Conservation (phyloP, 257 asterid species). For the Agastache rugosa region DNA sequence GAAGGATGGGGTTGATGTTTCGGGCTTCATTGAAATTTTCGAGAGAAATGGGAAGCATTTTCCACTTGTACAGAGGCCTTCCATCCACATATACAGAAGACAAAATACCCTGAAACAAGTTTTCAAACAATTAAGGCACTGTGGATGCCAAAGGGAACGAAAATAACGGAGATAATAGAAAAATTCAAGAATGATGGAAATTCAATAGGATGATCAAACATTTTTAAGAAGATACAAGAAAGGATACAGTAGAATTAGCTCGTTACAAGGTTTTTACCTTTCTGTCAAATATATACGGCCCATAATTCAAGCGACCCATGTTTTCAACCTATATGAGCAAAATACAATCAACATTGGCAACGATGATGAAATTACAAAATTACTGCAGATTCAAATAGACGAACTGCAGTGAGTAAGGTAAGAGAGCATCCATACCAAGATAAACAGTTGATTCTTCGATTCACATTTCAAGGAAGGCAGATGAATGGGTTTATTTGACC, state of each 20-base stretch:
- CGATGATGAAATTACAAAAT: not conserved
- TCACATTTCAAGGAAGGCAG: slow-evolving; percentile 65
- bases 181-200: not conserved
- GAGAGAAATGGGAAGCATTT: slow-evolving; percentile 71
- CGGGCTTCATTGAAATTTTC: slow-evolving; percentile 60
- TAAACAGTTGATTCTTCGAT: slow-evolving; percentile 52
- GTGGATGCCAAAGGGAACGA: not conserved
- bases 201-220: not conserved
- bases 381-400: not conserved
- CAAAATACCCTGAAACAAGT: slow-evolving; percentile 76
- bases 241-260: slow-evolving; percentile 17
- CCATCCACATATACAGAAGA: slow-evolving; percentile 76
- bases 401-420: not conserved
- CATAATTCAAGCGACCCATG: slow-evolving; percentile 96
- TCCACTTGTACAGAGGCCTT: slow-evolving; percentile 71
- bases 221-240: not conserved
- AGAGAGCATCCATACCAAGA: slow-evolving; percentile 63
- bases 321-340: slow-evolving; percentile 76
- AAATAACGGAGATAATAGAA: not conserved
- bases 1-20: slow-evolving; percentile 46
- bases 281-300: slow-evolving; percentile 71
- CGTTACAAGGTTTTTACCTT: slow-evolving; percentile 60
- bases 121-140: not conserved
- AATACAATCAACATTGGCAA: slow-evolving; percentile 27
- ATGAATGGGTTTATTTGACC: slow-evolving; percentile 70